Percentiles rank a stretch among this genome's conserved stretches.
phyloP scores from a whole-genome alignment of 805 yeast genomes.

The Maudiozyma serrabonitensis region DNA sequence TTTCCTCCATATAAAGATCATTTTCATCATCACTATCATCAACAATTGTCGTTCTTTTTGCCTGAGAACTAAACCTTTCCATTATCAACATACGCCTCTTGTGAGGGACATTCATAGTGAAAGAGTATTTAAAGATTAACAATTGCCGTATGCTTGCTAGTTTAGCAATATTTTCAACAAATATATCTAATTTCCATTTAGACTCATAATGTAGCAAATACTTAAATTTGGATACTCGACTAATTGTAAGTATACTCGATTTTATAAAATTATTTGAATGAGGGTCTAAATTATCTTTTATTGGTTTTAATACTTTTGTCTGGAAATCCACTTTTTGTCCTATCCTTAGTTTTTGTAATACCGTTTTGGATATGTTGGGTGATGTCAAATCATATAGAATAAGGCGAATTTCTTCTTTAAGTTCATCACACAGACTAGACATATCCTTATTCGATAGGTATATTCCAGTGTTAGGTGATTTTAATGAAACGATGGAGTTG shows the following conservation, averaged over 20 bases:
- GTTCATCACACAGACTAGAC: slow-evolving; percentile 18
- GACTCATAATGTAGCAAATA: slow-evolving; percentile 20
- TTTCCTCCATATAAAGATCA: neutral
- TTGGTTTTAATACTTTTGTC: slow-evolving; percentile 7
- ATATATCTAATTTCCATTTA: slow-evolving; percentile 26
- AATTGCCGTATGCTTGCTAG: slow-evolving; percentile 18
- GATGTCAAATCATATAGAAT: slow-evolving; percentile 24
- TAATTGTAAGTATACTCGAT: slow-evolving; percentile 16
- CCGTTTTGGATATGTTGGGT: slow-evolving; percentile 11
- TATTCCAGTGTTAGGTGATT: slow-evolving; percentile 22
- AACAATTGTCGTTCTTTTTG: slow-evolving; percentile 6
- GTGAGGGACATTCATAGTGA: neutral
- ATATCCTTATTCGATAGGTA: slow-evolving; percentile 26
- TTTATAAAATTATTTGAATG: neutral
- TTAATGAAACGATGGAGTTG: slow-evolving; percentile 26
- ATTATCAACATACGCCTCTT: slow-evolving; percentile 3
- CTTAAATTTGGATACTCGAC: slow-evolving; percentile 18
- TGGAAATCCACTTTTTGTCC: slow-evolving; percentile 20
- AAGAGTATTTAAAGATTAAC: slow-evolving; percentile 11
- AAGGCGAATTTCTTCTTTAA: slow-evolving; percentile 19
- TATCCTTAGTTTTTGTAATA: slow-evolving; percentile 17
- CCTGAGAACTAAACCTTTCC: slow-evolving; percentile 1
- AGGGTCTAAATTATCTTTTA: neutral
- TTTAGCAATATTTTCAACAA: slow-evolving; percentile 18
- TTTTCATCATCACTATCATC: slow-evolving; percentile 2